Conservation (phyloP, 1,139 yeast genomes). For the Arxiozyma slooffiae region DNA sequence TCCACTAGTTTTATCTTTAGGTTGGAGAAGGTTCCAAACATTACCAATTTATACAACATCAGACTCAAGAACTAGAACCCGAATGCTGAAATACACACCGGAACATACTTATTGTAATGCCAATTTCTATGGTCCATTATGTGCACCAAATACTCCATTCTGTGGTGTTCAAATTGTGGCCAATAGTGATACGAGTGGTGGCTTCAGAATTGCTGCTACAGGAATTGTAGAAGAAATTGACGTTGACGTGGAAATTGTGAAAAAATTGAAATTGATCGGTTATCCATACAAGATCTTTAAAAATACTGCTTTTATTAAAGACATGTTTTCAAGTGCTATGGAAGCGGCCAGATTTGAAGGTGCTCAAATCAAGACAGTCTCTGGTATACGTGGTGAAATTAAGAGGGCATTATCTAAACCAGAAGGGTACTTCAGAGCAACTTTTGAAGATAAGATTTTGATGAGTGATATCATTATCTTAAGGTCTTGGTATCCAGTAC, state of each 20-base stretch:
- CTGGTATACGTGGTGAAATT: constrained; percentile 96
- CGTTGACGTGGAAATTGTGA: constrained; percentile 80
- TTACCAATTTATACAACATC: constrained; percentile 91
- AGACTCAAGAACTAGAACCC: constrained; percentile 92
- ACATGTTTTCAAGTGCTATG: constrained; percentile 84
- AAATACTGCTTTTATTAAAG: constrained; percentile 93
- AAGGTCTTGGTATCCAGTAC: constrained; percentile 95
- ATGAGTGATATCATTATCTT: constrained; percentile 81
- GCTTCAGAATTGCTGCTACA: constrained; percentile 95
- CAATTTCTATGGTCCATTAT: constrained; percentile 92
- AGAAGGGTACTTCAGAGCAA: constrained; percentile 96
- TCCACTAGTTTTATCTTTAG: constrained; percentile 84
- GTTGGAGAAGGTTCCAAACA: constrained; percentile 98
- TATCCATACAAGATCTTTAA: constrained; percentile 87
- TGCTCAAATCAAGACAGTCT: constrained; percentile 89
- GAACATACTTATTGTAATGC: constrained; percentile 97
- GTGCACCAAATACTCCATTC: constrained; percentile 94
- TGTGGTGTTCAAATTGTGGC: constrained; percentile 91
- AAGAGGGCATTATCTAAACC: constrained; percentile 90
- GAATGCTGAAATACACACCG: constrained; percentile 97
- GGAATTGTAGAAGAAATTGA: constrained; percentile 93
- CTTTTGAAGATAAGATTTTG: constrained; percentile 90
- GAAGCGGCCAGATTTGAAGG: constrained; percentile 99
- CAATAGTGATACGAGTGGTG: constrained; percentile 71
- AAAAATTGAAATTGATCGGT: constrained; percentile 90